Base-by-base conservation (phyloP, 1,284 basidiomycete species). In the Sporisorium scitamineum region DNA sequence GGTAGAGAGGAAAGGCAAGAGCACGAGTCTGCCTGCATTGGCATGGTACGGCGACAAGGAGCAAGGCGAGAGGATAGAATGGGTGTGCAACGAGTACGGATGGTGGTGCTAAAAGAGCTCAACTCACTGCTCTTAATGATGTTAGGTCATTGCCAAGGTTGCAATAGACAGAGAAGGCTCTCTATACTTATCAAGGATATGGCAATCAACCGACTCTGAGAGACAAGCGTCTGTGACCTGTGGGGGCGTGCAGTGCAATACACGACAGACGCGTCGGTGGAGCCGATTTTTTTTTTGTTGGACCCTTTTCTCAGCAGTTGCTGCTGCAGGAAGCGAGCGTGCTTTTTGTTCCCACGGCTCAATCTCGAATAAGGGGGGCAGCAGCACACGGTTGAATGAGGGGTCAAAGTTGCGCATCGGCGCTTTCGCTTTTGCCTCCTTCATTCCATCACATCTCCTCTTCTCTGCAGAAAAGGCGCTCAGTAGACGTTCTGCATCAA, bases 41-140 rank as follows among this genome's bases (percentile, higher is more conserved):
- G 64, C 68, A 3, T 76, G 63, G 68, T 76, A 76, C 27, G 73
- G 54, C 2, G 69, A 68, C 24, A 54, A 48, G 27, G 20, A 52
- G 37, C 20, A 47, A 10, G 67, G 61, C 7, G 58, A 67, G 20
- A 34, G 34, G 37, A 27, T 78, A 0, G 65, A 74, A 29, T 77
- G 75, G 75, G 50, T 73, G 0, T 54, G 51, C 47, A 74, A 77
- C 54, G 70, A 77, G 61, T 66, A 70, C 20, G 75, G 75, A 0
- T 77, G 69, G 67, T 77, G 68, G 67, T 74, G 70, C 45, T 77
- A 56, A 32, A 14, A 18, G n/a, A n/a, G n/a, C n/a, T 10, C 2
- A 20, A 18, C 10, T 31, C 18, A 32, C 20, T 34, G 39, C n/a
- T n/a, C n/a, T n/a, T n/a, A n/a, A n/a, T n/a, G n/a, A n/a, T 7